Evolutionary conservation across 2,329 filamentous ascomycete species (phyloP), one percentile per base, ranked within the genome.

Genomic region (Bimuria novae-zelandiae): DNA sequence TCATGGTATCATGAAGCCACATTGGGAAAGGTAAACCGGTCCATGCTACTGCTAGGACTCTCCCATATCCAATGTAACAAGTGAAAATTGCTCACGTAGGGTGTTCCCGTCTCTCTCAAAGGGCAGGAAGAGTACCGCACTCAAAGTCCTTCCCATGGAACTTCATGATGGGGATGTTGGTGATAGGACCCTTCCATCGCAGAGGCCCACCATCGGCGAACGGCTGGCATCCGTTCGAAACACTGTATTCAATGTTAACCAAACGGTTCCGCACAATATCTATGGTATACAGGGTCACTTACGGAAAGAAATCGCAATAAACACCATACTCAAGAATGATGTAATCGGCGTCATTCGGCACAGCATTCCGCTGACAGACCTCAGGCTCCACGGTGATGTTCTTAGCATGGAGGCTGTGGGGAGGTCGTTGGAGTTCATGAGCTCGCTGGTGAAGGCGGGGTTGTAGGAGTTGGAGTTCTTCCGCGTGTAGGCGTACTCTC

Each of bases 381-480:
- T n/a, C n/a, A n/a, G n/a, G n/a, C n/a, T n/a, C n/a, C n/a, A n/a
- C n/a, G n/a, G n/a, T n/a, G n/a, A n/a, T n/a, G n/a, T n/a, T n/a
- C n/a, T n/a, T n/a, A n/a, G n/a, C n/a, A n/a, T n/a, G n/a, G n/a
- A n/a, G n/a, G n/a, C n/a, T n/a, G n/a, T n/a, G n/a, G n/a, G n/a
- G n/a, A 74, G 61, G 43, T 71, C 68, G 46, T 65, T 61, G 35
- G 64, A 69, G 62, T 64, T 71, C 58, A 71, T 61, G 17, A 71
- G 49, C 51, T 71, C 68, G 49, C 37, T 58, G 45, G 70, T 57
- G 56, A 67, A 62, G 17, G 63, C 52, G 14, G 70, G 69, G 45
- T 59, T 69, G 62, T 71, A 71, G n/a, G 63, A 55, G 63, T 72
- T 73, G 61, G 53, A 66, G 64, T 72, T 72, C 56, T 68, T 70